Conservation (phyloP, 2,329 filamentous ascomycete species). For the Waltergamsia citrina region DNA sequence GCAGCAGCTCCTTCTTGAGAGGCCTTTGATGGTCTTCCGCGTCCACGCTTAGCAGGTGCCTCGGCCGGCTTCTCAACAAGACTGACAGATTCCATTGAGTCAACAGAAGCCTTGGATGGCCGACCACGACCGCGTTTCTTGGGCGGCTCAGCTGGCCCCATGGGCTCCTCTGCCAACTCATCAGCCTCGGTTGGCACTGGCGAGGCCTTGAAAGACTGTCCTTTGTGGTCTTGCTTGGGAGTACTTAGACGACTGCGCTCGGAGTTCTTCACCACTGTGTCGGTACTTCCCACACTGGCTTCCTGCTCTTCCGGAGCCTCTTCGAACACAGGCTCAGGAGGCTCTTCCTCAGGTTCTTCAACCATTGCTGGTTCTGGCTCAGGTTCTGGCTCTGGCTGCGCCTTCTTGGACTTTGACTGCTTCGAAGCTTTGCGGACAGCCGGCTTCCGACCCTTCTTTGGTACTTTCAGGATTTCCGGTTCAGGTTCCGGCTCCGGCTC, state of each 20-base stretch:
- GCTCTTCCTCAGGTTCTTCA: constrained; percentile 10
- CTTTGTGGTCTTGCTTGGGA: background rate
- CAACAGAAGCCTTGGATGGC: constrained; percentile 18
- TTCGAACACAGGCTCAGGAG: constrained; percentile 12
- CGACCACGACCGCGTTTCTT: constrained; percentile 18
- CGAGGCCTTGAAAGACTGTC: constrained; percentile 3
- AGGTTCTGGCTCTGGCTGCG: constrained; percentile 9
- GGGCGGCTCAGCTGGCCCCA: constrained; percentile 4
- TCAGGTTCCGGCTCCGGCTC: constrained; percentile 9
- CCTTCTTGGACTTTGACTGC: constrained; percentile 36
- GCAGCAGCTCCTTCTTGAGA: no score
- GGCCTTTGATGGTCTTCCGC: constrained; percentile 20
- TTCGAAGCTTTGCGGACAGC: constrained; percentile 42
- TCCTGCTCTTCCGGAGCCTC: constrained; percentile 18
- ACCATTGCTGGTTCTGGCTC: constrained; percentile 6
- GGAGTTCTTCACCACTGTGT: constrained; percentile 29
- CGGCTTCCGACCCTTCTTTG: constrained; percentile 46
- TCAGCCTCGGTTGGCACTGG: constrained; percentile 2
- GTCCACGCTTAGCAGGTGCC: constrained; percentile 15
- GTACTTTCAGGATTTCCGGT: constrained; percentile 21
- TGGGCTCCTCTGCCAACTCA: constrained; percentile 2
- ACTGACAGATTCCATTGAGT: constrained; percentile 3
- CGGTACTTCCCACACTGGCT: constrained; percentile 29
- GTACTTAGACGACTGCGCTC: no score
- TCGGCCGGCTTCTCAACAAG: constrained; percentile 8